Evolutionary conservation across 768 basidiomycete genomes (phyloP), one percentile per base, ranked within the genome.

Genomic region (Strobilomyces echinocephalus): DNA sequence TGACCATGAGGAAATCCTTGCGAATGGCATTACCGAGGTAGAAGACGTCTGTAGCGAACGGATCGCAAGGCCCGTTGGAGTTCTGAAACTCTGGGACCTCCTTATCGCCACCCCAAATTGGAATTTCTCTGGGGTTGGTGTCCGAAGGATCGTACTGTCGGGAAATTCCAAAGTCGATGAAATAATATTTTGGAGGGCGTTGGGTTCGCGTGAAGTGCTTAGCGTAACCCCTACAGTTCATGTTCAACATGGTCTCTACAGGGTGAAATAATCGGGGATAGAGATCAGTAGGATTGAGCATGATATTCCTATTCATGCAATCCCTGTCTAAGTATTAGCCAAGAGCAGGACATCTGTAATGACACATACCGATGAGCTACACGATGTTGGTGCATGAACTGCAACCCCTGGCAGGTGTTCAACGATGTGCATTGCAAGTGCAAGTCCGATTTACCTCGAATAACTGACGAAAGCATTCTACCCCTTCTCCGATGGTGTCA

Each of bases 41-140:
- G 52, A 76, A 79, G 4, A 79, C 64, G 34, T 79, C 78, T 0
- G 71, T 72, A 0, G 70, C 64, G 46, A 78, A 79, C 0, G 76
- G 74, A 53, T 79, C 58, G 16, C 65, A 62, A 0, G 62, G 67
- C 2, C 57, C n/a, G 5, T 52, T 24, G 1, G 50, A 59, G 5
- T 61, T 60, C 18, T 68, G 61, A 46, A 69, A 72, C 47, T 77
- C 76, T 1, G 77, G 77, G 0, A 70, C 71, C 2, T 73, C 63
- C 53, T 69, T 70, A 59, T 82, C 78, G 2, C 73, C 76, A 1
- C 76, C 78, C 9, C 58, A 55, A 8, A 74, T 63, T 0, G 71
- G 66, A 3, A 54, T 39, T 38, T 69, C 71, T 0, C 59, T 57
- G 0, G 74, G 71, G 0, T 60, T 44, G 4, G 60, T 49, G 9